Conservation (phyloP, 192 early-diverging fungal species). For the Pilaira anomala region DNA sequence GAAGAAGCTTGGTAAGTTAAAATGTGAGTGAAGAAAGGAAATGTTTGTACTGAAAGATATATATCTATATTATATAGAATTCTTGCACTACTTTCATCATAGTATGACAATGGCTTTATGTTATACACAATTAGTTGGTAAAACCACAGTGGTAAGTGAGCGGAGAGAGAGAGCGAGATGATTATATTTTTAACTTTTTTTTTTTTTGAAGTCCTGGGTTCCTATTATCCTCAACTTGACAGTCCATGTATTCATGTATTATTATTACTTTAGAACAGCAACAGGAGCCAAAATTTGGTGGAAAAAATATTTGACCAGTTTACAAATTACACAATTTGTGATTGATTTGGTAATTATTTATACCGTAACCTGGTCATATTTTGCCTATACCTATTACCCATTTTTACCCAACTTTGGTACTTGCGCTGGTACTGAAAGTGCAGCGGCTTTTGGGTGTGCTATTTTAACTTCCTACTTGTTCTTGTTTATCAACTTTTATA, state of each 20-base stretch:
- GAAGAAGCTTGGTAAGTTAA: slow-evolving; percentile 66
- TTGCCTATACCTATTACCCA: slow-evolving; percentile 60
- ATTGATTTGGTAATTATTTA: slow-evolving; percentile 84
- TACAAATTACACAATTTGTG: slow-evolving; percentile 90
- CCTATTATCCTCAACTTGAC: slow-evolving; percentile 80
- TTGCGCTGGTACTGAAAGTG: slow-evolving; percentile 73
- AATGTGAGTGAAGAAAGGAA: neutral
- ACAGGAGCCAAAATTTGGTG: slow-evolving; percentile 81
- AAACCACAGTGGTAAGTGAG: slow-evolving; percentile 67
- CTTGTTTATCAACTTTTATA: slow-evolving; percentile 88
- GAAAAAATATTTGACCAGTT: slow-evolving; percentile 87
- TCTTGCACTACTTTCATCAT: slow-evolving; percentile 94
- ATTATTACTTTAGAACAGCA: slow-evolving; percentile 82
- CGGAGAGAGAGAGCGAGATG: neutral
- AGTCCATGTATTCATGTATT: slow-evolving; percentile 92
- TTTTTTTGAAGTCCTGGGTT: slow-evolving; percentile 57
- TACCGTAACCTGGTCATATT: slow-evolving; percentile 80
- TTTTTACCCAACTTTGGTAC: slow-evolving; percentile 57
- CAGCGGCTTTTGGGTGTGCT: slow-evolving; percentile 77
- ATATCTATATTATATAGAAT: slow-evolving; percentile 49
- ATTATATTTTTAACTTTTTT: neutral
- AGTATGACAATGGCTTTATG: slow-evolving; percentile 86
- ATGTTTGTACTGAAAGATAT: neutral
- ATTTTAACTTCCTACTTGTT: slow-evolving; percentile 80
- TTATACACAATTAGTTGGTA: slow-evolving; percentile 74